Evolutionary conservation across 805 yeast species (phyloP).

Genomic region (Lipomyces mesembrius): DNA sequence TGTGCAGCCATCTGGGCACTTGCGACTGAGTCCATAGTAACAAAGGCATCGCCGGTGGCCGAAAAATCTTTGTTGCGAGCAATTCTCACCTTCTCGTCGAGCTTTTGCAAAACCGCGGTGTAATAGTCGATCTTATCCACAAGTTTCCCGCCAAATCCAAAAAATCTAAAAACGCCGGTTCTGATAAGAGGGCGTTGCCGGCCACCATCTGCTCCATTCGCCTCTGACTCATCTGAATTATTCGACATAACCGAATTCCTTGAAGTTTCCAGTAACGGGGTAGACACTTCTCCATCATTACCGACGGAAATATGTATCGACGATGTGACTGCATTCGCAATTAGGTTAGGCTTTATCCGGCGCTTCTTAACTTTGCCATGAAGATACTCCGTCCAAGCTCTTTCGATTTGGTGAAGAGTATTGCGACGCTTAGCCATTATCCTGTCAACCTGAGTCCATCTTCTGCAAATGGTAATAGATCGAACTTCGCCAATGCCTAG

Average conservation of each 20-base stretch:
- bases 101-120: slow-evolving; percentile 65
- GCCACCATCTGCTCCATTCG: slow-evolving; percentile 16
- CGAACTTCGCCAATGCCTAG: slow-evolving; percentile 81
- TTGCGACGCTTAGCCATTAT: slow-evolving; percentile 63
- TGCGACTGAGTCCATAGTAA: slow-evolving; percentile 93
- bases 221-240: slow-evolving; percentile 4
- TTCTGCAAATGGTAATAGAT: slow-evolving; percentile 77
- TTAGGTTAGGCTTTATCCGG: slow-evolving; percentile 24
- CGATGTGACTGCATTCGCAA: slow-evolving; percentile 27
- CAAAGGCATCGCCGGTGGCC: slow-evolving; percentile 88
- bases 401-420: slow-evolving; percentile 64
- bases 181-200: slow-evolving; percentile 63
- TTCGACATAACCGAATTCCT: slow-evolving; percentile 4
- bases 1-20: slow-evolving; percentile 97
- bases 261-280: slow-evolving; percentile 21
- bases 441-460: slow-evolving; percentile 77
- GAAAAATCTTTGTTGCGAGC: slow-evolving; percentile 73
- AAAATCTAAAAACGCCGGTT: slow-evolving; percentile 63
- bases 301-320: slow-evolving; percentile 31
- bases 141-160: slow-evolving; percentile 55
- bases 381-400: slow-evolving; percentile 71
- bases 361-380: slow-evolving; percentile 45
- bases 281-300: slow-evolving; percentile 19
- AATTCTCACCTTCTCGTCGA: slow-evolving; percentile 69
- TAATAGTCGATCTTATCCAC: slow-evolving; percentile 84